Evolutionary conservation across 2,329 filamentous ascomycete species (phyloP).

Genomic region (Plectosphaerella sp.): DNA sequence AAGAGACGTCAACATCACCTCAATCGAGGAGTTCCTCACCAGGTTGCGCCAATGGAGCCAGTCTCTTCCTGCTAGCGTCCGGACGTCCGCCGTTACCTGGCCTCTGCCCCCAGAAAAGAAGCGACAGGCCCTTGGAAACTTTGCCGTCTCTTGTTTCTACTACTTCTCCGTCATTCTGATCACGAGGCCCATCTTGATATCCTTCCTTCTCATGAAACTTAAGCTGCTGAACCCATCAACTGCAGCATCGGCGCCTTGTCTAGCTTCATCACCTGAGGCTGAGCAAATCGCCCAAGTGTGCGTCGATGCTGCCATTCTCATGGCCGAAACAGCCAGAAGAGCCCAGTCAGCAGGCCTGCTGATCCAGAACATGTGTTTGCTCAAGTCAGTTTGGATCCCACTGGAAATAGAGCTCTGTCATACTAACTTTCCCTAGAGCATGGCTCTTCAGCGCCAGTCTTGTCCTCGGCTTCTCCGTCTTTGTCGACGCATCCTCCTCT

Average conservation of each 20-base stretch:
- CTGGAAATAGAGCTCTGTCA: background rate
- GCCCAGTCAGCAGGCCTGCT: conserved; percentile 38
- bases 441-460: conserved; percentile 50
- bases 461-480: conserved; percentile 41
- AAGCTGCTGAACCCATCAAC: conserved; percentile 29
- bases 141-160: conserved; percentile 53
- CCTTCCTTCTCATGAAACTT: conserved; percentile 44
- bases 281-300: conserved; percentile 45
- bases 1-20: conserved; percentile 20
- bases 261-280: conserved; percentile 15
- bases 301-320: conserved; percentile 49
- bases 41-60: conserved; percentile 41
- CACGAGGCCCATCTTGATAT: conserved; percentile 32
- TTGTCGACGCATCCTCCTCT: conserved; percentile 41
- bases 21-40: conserved; percentile 33
- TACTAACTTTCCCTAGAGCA: background rate
- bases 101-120: background rate
- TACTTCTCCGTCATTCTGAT: conserved; percentile 56
- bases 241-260: conserved; percentile 9
- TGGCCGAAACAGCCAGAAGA: conserved; percentile 49
- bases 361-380: conserved; percentile 52
- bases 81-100: conserved; percentile 14
- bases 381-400: conserved; percentile 41
- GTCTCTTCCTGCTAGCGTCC: conserved; percentile 30
- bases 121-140: conserved; percentile 38